Evolutionary conservation across 2,329 filamentous ascomycete genomes (phyloP).

Genomic region (Phaeophleospora eucalypticola): DNA sequence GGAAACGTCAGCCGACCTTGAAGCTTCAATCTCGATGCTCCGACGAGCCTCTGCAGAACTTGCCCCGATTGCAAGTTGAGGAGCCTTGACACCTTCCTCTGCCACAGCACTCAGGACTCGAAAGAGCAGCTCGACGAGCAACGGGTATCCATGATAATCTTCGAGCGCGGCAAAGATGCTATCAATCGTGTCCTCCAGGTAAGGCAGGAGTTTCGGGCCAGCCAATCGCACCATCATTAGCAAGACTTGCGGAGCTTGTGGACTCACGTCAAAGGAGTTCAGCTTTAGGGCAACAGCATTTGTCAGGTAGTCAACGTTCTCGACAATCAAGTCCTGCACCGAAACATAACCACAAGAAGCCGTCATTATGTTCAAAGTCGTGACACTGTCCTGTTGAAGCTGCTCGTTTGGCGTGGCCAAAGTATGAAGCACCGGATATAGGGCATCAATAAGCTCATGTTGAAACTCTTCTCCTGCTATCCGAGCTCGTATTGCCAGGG

Average conservation of each 20-base stretch:
- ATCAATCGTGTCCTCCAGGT: constrained; percentile 83
- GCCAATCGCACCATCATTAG: constrained; percentile 91
- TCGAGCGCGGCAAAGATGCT: constrained; percentile 92
- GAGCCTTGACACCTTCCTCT: constrained; percentile 67
- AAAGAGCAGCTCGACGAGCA: constrained; percentile 81
- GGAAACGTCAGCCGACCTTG: neutral
- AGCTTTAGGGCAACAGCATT: constrained; percentile 86
- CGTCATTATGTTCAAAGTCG: constrained; percentile 77
- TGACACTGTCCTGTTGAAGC: constrained; percentile 76
- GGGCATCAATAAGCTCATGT: constrained; percentile 79
- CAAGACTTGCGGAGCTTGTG: constrained; percentile 83
- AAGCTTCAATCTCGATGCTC: neutral
- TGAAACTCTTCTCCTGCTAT: constrained; percentile 66
- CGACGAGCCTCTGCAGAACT: neutral
- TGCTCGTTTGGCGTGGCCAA: constrained; percentile 66
- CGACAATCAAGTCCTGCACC: constrained; percentile 75
- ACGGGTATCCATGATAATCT: constrained; percentile 87
- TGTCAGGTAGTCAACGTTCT: constrained; percentile 94
- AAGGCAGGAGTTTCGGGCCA: constrained; percentile 75
- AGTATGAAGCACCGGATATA: constrained; percentile 89
- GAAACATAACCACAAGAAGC: constrained; percentile 67
- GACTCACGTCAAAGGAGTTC: constrained; percentile 87
- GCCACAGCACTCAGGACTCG: constrained; percentile 77
- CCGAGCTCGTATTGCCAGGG: constrained; percentile 69
- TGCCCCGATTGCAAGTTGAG: constrained; percentile 45